Evolutionary conservation across 2,329 filamentous ascomycete genomes (phyloP), one percentile per base, ranked within the genome.

Genomic region (Colletotrichum nymphaeae): DNA sequence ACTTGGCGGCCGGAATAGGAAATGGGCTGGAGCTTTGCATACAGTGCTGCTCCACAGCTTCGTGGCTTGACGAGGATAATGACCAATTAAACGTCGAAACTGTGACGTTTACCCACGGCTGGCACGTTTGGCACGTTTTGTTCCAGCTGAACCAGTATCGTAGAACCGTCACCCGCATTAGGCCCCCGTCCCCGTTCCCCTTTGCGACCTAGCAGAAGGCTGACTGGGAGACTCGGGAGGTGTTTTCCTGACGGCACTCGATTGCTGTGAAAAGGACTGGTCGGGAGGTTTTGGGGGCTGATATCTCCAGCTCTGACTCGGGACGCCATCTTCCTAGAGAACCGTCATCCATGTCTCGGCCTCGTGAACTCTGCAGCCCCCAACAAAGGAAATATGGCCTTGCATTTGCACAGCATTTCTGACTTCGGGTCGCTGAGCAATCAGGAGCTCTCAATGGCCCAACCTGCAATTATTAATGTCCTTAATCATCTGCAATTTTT

Each of bases 201-300:
- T 32, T 74, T 72, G 57, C n/a, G 72, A 72, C 30, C 58, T 72
- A 72, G 72, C 68, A 62, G 58, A 67, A 74, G 72, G 72, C 67
- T 67, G 68, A 71, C 62, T 72, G 16, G 35, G 59, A 67, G 52
- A 63, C 49, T 72, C 28, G 63, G 22, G 32, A 56, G 42, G 49
- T 58, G 62, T 55, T 30, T 16, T 30, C 14, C 30, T 49, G 5
- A 46, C 49, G 62, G 55, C 24, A 57, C 56, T 22, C 12, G 22
- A 58, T 67, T 72, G 67, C 63, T 63, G 63, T 72, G 72, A 67
- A 74, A 35, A 56, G 24, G 67, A 74, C 67, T 74, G 68, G 72
- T n/a, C 11, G 57, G 32, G 32, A 72, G 22, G 16, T 35, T 58
- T 53, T 52, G 8, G n/a, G 32, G 66, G 71, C 71, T 72, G 67